A percentile compares a stretch with the other conserved stretches of the same genome.
Conservation (phyloP, 345 rosid species). For the Moricandia moricandioides region DNA sequence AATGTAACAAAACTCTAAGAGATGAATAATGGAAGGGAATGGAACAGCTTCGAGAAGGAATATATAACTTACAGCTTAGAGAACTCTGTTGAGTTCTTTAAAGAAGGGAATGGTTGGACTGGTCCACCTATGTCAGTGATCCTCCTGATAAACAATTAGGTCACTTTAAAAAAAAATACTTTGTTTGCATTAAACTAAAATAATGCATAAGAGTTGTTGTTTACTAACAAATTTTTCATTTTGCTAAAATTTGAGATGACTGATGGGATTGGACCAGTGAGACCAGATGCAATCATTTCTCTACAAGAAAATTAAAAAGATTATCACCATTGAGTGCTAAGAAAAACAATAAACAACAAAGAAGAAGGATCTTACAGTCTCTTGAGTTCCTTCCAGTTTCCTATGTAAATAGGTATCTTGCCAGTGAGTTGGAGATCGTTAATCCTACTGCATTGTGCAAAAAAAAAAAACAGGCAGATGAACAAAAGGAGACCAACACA, state of each 20-base stretch:
- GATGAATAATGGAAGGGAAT: background rate
- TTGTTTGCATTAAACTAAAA: background rate
- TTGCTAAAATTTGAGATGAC: conserved; percentile 40
- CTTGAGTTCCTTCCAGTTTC: conserved; percentile 45
- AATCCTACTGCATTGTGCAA: conserved; percentile 51
- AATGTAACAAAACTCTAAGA: background rate
- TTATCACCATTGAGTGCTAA: conserved; percentile 4
- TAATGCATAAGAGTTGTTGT: conserved; percentile 19
- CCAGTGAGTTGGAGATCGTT: conserved; percentile 63
- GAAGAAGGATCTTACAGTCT: conserved; percentile 47
- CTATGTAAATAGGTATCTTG: conserved; percentile 48
- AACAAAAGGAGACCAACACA: conserved; percentile 4
- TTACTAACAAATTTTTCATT: conserved; percentile 46
- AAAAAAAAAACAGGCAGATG: conserved; percentile 24
- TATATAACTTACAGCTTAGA: conserved; percentile 42
- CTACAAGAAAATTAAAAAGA: conserved; percentile 31
- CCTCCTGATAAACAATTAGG: conserved; percentile 46
- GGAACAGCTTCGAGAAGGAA: conserved; percentile 10
- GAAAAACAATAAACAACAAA: background rate
- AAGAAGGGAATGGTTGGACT: conserved; percentile 45
- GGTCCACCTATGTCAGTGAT: conserved; percentile 54
- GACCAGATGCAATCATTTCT: conserved; percentile 62
- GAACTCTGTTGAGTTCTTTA: conserved; percentile 34
- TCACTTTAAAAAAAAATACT: background rate
- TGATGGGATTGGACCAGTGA: conserved; percentile 54